These are phyloP conservation scores for Trypanosoma conorhini DNA, from an alignment of 208 protist genomes.

Conservation along the genomic window DNA sequence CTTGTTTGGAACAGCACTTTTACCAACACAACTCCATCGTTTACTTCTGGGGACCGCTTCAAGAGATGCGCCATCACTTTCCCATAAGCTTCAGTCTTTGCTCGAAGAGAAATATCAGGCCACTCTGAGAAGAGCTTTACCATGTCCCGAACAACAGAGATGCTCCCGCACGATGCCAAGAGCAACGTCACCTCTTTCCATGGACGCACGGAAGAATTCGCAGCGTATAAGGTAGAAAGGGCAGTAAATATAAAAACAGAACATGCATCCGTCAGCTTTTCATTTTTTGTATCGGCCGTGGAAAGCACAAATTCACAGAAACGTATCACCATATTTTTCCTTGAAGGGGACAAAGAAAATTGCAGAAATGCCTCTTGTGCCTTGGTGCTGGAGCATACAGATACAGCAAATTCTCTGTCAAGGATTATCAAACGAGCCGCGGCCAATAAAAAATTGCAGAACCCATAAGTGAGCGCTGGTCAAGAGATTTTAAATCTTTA, in stretches of 20 bases:
- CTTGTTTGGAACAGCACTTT: constrained; percentile 38
- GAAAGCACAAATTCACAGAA: constrained; percentile 28
- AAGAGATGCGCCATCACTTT: constrained; percentile 51
- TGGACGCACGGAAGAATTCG: constrained; percentile 34
- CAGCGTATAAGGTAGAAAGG: constrained; percentile 24
- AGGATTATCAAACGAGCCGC: constrained; percentile 48
- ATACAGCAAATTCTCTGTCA: constrained; percentile 41
- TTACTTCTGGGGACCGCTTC: constrained; percentile 33
- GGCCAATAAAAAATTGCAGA: constrained; percentile 60
- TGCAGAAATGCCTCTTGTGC: constrained; percentile 21
- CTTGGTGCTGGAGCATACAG: constrained; percentile 9
- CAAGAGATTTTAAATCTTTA: constrained; percentile 27
- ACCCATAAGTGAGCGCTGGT: constrained; percentile 31
- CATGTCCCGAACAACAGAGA: constrained; percentile 36
- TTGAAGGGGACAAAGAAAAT: constrained; percentile 2
- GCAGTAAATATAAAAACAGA: constrained; percentile 47
- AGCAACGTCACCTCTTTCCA: constrained; percentile 41
- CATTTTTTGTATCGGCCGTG: constrained; percentile 6
- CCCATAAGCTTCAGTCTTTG: constrained; percentile 44
- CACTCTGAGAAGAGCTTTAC: constrained; percentile 38
- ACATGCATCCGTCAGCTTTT: constrained; percentile 10
- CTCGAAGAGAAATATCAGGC: constrained; percentile 46
- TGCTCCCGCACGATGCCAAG: constrained; percentile 39
- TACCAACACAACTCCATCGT: constrained; percentile 38
- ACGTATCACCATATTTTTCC: constrained; percentile 5